A percentile compares a stretch with the other conserved stretches of the same genome.
These are phyloP conservation scores for Arctium minus DNA, from an alignment of 129 eudicot species.

Conservation along the genomic window DNA sequence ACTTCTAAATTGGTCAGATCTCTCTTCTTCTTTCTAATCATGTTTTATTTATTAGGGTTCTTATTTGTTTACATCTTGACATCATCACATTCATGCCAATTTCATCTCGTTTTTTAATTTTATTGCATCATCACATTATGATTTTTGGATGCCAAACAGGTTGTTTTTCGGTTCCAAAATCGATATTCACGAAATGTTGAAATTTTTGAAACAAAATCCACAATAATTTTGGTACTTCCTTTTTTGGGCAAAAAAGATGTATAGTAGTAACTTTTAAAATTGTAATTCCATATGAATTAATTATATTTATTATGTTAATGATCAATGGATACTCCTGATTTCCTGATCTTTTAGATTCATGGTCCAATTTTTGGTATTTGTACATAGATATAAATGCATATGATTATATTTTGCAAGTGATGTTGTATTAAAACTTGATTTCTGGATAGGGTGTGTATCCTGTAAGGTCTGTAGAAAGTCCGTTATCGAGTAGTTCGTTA, in stretches of 20 bases:
- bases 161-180: not conserved
- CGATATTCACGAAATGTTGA: not conserved
- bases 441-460: conserved; percentile 46
- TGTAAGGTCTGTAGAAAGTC: conserved; percentile 50
- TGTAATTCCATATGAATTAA: not conserved
- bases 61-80: not conserved
- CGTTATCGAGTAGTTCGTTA: conserved; percentile 47
- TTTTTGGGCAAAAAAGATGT: not conserved
- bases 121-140: not conserved
- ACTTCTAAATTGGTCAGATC: conserved; percentile 14
- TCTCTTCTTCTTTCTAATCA: not conserved
- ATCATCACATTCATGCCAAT: conserved; percentile 3
- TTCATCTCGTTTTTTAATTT: not conserved
- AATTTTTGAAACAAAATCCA: no score
- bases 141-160: not conserved
- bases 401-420: not conserved
- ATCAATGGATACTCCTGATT: not conserved
- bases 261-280: not conserved
- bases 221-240: not conserved
- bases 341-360: not conserved
- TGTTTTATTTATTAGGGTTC: conserved; percentile 1
- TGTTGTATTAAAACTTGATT: not conserved
- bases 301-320: not conserved
- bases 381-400: not conserved
- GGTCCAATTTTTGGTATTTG: not conserved